A percentile compares a stretch with the other conserved stretches of the same genome.
phyloP scores from a whole-genome alignment of 371 early-diverging fungal species.

The Nematocida sp. region DNA sequence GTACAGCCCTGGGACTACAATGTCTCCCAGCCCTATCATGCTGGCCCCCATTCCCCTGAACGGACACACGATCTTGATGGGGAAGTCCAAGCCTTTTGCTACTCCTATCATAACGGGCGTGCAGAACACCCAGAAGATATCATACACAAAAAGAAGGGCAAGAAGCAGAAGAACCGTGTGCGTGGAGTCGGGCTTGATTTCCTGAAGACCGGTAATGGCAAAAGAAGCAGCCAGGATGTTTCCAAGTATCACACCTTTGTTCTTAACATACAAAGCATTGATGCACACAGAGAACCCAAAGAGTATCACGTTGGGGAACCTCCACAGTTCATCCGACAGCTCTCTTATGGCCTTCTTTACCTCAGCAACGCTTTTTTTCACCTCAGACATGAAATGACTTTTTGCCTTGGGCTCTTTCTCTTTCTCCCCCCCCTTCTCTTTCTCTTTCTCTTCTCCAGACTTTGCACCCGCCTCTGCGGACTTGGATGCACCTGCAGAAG shows the following conservation, averaged over 20 bases:
- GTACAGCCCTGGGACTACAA: conserved; percentile 87
- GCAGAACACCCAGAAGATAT: conserved; percentile 94
- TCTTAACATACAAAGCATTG: conserved; percentile 71
- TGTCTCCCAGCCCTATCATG: conserved; percentile 92
- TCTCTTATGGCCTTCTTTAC: neutral
- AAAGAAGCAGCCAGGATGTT: conserved; percentile 80
- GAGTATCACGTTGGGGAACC: neutral
- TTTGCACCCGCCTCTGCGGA: neutral
- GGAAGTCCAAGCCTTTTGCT: conserved; percentile 85
- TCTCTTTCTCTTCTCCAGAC: neutral
- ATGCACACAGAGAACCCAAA: conserved; percentile 50
- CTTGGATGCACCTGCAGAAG: too few relatives aligned
- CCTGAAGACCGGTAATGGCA: conserved; percentile 73
- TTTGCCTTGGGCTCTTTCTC: neutral
- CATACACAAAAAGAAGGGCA: conserved; percentile 80
- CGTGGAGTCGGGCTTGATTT: conserved; percentile 81
- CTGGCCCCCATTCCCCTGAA: conserved; percentile 70
- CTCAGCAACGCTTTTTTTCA: neutral
- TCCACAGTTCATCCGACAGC: neutral
- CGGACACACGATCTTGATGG: conserved; percentile 87
- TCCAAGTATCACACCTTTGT: conserved; percentile 81
- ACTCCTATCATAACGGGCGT: conserved; percentile 94
- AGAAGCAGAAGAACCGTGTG: conserved; percentile 82
- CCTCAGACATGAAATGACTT: neutral
- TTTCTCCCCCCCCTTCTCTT: neutral